Evolutionary conservation across 2,329 filamentous ascomycete species (phyloP), one percentile per base, ranked within the genome.

Genomic region (Pseudogymnoascus pannorum): DNA sequence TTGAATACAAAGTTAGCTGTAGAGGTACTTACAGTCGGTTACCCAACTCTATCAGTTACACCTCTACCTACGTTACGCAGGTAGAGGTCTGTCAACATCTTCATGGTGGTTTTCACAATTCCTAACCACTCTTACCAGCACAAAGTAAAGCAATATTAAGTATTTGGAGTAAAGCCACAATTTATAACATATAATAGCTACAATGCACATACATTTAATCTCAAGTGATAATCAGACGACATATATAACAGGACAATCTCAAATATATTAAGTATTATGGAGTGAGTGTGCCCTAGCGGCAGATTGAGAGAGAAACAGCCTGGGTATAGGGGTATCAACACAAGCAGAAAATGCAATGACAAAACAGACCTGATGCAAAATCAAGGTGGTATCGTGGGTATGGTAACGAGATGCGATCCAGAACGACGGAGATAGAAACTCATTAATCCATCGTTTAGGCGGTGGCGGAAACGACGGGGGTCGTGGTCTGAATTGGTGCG

Each of bases 291-390:
- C 71, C 71, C 70, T 72, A 73, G 64, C 70, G 71, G 71, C 71
- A 72, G 71, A 72, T 71, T 71, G 70, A 68, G 58, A 64, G 69
- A 71, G 69, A 69, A 68, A 72, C 68, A 70, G 70, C 71, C 72
- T 72, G 71, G 71, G 72, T 73, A 73, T 73, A 72, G 70, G 68
- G 72, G 72, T 73, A 73, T 73, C 72, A 73, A 72, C 70, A 71
- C 70, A 68, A 69, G 68, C 66, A 66, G 62, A 66, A 68, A 63
- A 68, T 67, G 68, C 67, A 66, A 66, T 62, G 59, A 64, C 60
- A 63, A 70, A 66, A 68, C 61, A 64, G 64, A 63, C 61, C 63
- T 68, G 68, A 71, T 70, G 69, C 66, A 69, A 70, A 72, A 72
- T 66, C 69, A 70, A 69, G 71, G 70, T 72, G 70, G 71, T 72